Conservation (phyloP, 371 early-diverging fungal genomes). For the Mortierella sp. region DNA sequence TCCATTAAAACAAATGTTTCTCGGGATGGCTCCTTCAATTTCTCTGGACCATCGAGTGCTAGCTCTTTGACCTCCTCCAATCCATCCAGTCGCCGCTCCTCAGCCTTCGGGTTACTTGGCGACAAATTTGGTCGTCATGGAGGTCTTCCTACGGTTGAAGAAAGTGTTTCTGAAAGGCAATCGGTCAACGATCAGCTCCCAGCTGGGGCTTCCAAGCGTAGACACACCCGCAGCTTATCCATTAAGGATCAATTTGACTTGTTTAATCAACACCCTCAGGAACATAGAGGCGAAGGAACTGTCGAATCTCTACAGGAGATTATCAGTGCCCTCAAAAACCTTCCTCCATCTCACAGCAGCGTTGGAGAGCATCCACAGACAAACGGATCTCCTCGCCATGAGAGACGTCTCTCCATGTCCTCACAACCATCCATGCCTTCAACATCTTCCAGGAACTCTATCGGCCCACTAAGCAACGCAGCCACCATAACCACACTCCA, state of each 20-base stretch:
- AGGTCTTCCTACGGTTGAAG: slow-evolving; percentile 48
- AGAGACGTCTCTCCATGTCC: slow-evolving; percentile 62
- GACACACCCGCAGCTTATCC: slow-evolving; percentile 40
- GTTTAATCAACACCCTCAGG: slow-evolving; percentile 20
- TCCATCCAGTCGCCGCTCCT: slow-evolving; percentile 48
- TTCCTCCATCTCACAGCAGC: slow-evolving; percentile 57
- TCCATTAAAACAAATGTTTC: slow-evolving; percentile 20
- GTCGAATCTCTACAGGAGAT: slow-evolving; percentile 66
- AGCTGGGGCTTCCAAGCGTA: slow-evolving; percentile 18
- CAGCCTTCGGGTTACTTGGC: slow-evolving; percentile 20
- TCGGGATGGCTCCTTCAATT: slow-evolving; percentile 11
- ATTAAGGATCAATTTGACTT: slow-evolving; percentile 37
- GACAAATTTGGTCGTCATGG: slow-evolving; percentile 43
- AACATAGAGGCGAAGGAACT: slow-evolving; percentile 26
- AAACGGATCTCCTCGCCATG: slow-evolving; percentile 38
- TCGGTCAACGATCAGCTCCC: background rate
- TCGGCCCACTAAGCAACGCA: slow-evolving; percentile 8
- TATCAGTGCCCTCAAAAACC: slow-evolving; percentile 65
- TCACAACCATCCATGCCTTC: slow-evolving; percentile 55
- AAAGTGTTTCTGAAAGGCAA: slow-evolving; percentile 27
- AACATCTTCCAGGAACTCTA: slow-evolving; percentile 18
- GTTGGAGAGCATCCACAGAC: slow-evolving; percentile 5
- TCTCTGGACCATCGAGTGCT: slow-evolving; percentile 20
- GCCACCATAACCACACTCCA: slow-evolving; percentile 34
- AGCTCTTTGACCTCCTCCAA: slow-evolving; percentile 20